Evolutionary conservation across 371 early-diverging fungal species (phyloP).

Genomic region (Chytridium lagenaria): DNA sequence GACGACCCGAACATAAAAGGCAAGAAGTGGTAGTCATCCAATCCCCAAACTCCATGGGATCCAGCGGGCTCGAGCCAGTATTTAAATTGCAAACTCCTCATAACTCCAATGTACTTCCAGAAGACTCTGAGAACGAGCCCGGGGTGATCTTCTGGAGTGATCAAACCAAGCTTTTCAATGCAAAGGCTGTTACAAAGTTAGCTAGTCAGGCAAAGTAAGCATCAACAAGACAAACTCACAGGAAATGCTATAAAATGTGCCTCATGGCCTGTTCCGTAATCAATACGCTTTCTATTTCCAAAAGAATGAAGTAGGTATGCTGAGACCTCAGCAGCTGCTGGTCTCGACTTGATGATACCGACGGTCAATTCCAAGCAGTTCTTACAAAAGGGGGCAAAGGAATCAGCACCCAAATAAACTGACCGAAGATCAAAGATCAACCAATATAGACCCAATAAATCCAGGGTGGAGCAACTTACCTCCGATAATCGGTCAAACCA

Average conservation of each 20-base stretch:
- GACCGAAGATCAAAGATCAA: too few species aligned
- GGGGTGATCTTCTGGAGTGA: conserved; percentile 69
- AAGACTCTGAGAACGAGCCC: conserved; percentile 84
- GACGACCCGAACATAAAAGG: conserved; percentile 97
- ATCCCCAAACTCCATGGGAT: conserved; percentile 99
- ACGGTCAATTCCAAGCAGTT: conserved; percentile 40
- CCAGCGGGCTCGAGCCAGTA: conserved; percentile 99
- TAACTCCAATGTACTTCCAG: conserved; percentile 83
- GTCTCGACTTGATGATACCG: conserved; percentile 1
- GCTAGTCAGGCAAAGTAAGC: conserved; percentile 24
- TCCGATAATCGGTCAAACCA: conserved; percentile 75
- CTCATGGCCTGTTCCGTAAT: conserved; percentile 99
- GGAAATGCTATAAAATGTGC: conserved; percentile 92
- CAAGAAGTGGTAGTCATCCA: conserved; percentile 99
- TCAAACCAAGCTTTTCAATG: conserved; percentile 73
- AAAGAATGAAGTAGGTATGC: conserved; percentile 87
- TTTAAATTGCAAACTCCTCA: conserved; percentile 88
- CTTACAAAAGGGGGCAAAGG: conserved; percentile 40
- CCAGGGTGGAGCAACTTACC: conserved; percentile 21
- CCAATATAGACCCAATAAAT: too few species aligned
- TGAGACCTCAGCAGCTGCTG: conserved; percentile 69
- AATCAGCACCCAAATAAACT: neutral
- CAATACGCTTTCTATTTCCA: conserved; percentile 95
- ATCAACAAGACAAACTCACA: too few species aligned
- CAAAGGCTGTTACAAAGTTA: conserved; percentile 63